These are phyloP conservation scores for Backusella tuberculispora DNA, from an alignment of 192 early-diverging fungal species.

Conservation along the genomic window DNA sequence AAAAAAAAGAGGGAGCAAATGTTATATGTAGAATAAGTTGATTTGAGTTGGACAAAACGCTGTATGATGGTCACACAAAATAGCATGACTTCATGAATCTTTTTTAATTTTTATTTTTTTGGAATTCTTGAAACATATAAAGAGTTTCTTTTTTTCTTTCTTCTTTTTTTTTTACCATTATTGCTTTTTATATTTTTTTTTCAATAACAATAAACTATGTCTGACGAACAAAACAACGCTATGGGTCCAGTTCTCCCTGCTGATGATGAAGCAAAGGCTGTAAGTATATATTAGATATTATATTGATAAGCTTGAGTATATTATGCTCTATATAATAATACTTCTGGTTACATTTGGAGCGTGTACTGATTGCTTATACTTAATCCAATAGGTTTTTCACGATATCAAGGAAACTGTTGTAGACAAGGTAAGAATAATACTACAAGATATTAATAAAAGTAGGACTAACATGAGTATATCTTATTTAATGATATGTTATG, in stretches of 20 bases:
- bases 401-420: conserved; percentile 45
- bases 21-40: background rate
- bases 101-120: background rate
- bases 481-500: background rate
- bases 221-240: conserved; percentile 47
- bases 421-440: conserved; percentile 36
- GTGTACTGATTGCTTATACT: background rate
- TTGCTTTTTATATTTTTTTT: background rate
- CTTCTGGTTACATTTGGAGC: too few species aligned
- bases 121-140: conserved; percentile 7
- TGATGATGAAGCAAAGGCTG: conserved; percentile 43
- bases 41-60: background rate
- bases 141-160: conserved; percentile 1
- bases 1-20: too few species aligned
- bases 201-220: conserved; percentile 40
- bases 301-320: background rate
- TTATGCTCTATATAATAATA: background rate
- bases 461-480: too few species aligned
- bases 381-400: conserved; percentile 38
- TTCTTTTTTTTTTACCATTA: conserved; percentile 12
- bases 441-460: too few species aligned
- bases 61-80: background rate
- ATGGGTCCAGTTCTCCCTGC: conserved; percentile 47
- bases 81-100: background rate
- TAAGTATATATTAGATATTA: conserved; percentile 16